Evolutionary conservation across 306 rosid genomes (phyloP).

Genomic region (Potentilla sterilis): DNA sequence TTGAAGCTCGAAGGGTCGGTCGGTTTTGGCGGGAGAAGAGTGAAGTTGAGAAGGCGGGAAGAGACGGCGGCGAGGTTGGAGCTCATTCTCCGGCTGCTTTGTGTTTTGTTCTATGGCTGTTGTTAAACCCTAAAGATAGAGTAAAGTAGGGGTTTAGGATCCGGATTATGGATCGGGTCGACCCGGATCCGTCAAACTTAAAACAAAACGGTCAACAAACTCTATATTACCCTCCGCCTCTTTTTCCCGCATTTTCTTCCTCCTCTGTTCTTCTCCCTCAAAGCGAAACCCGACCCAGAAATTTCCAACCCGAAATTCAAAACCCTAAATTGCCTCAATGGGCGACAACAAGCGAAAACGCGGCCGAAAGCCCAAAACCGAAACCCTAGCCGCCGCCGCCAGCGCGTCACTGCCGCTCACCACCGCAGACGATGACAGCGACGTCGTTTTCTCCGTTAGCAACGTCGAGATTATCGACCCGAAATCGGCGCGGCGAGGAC

Average conservation of each 20-base stretch:
- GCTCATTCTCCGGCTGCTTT: not conserved
- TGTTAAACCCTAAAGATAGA: not conserved
- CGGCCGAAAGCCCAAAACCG: constrained; percentile 72
- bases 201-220: no score
- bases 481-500: not conserved
- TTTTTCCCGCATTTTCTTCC: constrained; percentile 21
- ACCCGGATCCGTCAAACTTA: not conserved
- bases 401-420: constrained; percentile 7
- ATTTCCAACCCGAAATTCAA: not conserved
- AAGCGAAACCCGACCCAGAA: not conserved
- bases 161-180: not conserved
- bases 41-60: not conserved
- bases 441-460: constrained; percentile 50
- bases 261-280: not conserved
- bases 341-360: constrained; percentile 64
- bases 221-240: not conserved
- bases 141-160: not conserved
- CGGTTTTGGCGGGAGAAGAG: not conserved
- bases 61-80: constrained; percentile 8
- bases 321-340: constrained; percentile 10
- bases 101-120: not conserved
- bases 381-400: constrained; percentile 54
- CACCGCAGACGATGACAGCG: constrained; percentile 33
- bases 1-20: not conserved
- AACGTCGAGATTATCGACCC: constrained; percentile 67